These are phyloP conservation scores for Mortierella sp. DNA, from an alignment of 371 early-diverging fungal species.

Conservation along the genomic window DNA sequence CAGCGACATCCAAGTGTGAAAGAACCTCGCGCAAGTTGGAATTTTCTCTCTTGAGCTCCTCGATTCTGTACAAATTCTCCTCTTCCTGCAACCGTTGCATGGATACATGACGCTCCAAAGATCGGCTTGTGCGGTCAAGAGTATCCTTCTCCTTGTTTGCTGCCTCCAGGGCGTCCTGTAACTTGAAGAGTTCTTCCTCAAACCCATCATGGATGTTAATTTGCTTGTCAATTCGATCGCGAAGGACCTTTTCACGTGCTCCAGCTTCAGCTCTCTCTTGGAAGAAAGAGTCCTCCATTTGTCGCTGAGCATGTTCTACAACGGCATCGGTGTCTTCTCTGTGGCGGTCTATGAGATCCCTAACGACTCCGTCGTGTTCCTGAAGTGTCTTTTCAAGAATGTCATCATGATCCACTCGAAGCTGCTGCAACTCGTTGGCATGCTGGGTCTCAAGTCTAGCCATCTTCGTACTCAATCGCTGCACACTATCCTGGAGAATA, in stretches of 20 bases:
- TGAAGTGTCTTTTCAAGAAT: conserved; percentile 15
- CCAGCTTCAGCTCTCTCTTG: conserved; percentile 20
- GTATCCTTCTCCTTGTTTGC: conserved; percentile 21
- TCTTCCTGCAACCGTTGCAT: conserved; percentile 47
- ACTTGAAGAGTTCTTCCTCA: conserved; percentile 37
- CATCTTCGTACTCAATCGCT: conserved; percentile 37
- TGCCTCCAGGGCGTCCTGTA: conserved; percentile 17
- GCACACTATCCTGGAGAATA: conserved; percentile 43
- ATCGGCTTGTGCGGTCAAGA: conserved; percentile 29
- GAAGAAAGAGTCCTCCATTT: conserved; percentile 8
- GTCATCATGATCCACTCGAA: conserved; percentile 27
- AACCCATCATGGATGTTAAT: conserved; percentile 9
- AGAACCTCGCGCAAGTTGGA: conserved; percentile 15
- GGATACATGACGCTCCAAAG: conserved; percentile 41
- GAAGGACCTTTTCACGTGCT: conserved; percentile 35
- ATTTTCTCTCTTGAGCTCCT: conserved; percentile 33
- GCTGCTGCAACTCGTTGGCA: conserved; percentile 19
- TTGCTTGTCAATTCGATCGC: conserved; percentile 23
- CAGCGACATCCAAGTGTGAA: conserved; percentile 23
- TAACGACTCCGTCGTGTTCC: conserved; percentile 26
- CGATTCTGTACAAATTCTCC: conserved; percentile 36
- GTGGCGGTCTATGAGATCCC: conserved; percentile 14
- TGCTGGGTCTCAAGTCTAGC: conserved; percentile 42
- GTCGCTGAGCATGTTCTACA: background rate
- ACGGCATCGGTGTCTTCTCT: conserved; percentile 13